Base-by-base conservation (phyloP, 495 filamentous ascomycete species). In the Evernia prunastri region DNA sequence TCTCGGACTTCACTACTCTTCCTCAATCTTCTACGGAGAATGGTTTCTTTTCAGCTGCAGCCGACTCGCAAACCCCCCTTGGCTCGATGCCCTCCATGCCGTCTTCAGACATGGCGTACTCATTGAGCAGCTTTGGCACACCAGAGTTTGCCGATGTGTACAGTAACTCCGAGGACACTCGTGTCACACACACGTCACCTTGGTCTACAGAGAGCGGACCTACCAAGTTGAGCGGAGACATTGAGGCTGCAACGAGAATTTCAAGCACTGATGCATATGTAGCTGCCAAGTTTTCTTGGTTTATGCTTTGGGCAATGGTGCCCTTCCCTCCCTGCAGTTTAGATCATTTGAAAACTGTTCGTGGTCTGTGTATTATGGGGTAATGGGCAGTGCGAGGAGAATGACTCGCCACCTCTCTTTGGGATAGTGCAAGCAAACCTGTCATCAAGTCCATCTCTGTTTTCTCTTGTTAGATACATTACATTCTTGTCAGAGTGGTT, bases 1-100 rank as follows among this genome's bases (percentile, higher is more conserved):
- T 63, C 51, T 43, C 58, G 61, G 61, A 63, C 33, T 63, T 56
- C 3, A 13, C 0, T 57, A 20, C 51, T 63, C 61, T 29, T 20
- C n/a, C 23, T 27, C 33, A 40, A 37, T 31, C 47, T 58, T 39
- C 35, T 40, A n/a, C 23, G 7, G 49, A 58, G 20, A 29, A 58
- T 35, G 61, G 11, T 20, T 40, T 25, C 27, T 63, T 43, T 43
- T n/a, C 35, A 25, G 47, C 45, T 43, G 27, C 53, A 47, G 61
- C 15, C 40, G 35, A 57, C 27, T 25, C 29, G 35, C 39, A 60
- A 47, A 51, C 23, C 9, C 47, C 13, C 25, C 23, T 29, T 25
- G 25, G 25, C 47, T 51, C 47, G 47, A 51, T 29, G 25, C 9
- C 23, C 23, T 51, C 15, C 4, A 27, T 51, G 47, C 47, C 47